Evolutionary conservation across 768 basidiomycete species (phyloP).

Genomic region (Rhodocollybia butyracea): DNA sequence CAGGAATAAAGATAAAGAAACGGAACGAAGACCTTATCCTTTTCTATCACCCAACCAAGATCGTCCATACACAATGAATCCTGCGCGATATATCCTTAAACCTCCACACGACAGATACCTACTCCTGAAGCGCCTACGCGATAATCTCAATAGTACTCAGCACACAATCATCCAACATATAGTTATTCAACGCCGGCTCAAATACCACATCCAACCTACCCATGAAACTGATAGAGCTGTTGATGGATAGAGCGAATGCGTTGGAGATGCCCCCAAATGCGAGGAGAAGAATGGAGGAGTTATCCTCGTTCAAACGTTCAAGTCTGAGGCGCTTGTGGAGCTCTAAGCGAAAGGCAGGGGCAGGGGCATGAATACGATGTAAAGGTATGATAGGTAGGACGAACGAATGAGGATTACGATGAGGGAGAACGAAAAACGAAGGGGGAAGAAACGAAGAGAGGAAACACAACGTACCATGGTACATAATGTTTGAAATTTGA

Average conservation of each 20-base stretch:
- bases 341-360: conserved; percentile 14
- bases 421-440: neutral
- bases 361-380: neutral
- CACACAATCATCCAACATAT: conserved; percentile 32
- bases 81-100: too few species aligned
- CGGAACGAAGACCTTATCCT: too few species aligned
- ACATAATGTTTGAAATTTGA: too few species aligned
- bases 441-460: neutral
- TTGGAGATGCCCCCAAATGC: conserved; percentile 36
- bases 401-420: neutral
- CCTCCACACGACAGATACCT: too few species aligned
- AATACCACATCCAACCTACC: conserved; percentile 39
- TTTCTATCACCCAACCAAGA: too few species aligned
- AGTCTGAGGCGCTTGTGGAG: conserved; percentile 20
- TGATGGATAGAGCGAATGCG: conserved; percentile 40
- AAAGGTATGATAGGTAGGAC: neutral
- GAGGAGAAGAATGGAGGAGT: conserved; percentile 29
- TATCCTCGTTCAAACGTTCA: too few species aligned
- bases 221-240: conserved; percentile 38
- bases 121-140: too few species aligned
- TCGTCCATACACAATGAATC: too few species aligned
- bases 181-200: conserved; percentile 40
- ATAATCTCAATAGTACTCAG: conserved; percentile 28
- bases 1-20: too few species aligned
- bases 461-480: too few species aligned